Evolutionary conservation across 495 filamentous ascomycete species (phyloP), one percentile per base, ranked within the genome.

Genomic region (Hyphodiscus hymeniophilus): DNA sequence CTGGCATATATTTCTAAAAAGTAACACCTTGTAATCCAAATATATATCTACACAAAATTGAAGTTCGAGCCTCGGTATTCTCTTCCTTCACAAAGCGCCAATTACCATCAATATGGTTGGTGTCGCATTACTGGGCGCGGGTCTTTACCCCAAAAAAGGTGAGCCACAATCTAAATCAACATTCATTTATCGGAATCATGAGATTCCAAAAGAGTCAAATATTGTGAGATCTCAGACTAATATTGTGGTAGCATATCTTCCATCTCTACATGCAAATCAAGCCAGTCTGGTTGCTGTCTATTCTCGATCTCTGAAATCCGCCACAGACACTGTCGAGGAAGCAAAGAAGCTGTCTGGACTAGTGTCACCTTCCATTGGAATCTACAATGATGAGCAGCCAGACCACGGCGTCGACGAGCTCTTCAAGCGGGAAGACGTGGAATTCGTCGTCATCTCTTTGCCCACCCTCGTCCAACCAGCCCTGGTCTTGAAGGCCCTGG

Each of bases 401-500:
- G 30, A n/a, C 30, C 7, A 33, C n/a, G 30, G 30, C 7, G n/a
- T 33, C 7, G 30, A 33, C n/a, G n/a, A 8, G 30, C 30, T 33
- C 30, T n/a, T 33, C n/a, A 33, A 33, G 7, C 30, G 30, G 7
- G n/a, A 33, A 8, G 30, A 33, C n/a, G 30, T 33, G 30, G 30
- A 33, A n/a, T 7, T n/a, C n/a, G 30, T 33, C 30, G n/a, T 33
- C 7, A 33, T 33, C 30, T 33, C 30, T 7, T 33, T 33, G 30
- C 30, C 30, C 8, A 33, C 30, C n/a, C 30, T 62, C n/a, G 58
- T 63, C 24, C 79, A 84, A 56, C 73, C 76, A 0, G 50, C 55
- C 10, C 71, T 70, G 51, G 76, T 81, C 60, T 63, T 71, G 50
- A 62, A 66, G 35, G 75, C 82, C 3, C 68, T 90, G 0, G 47